Evolutionary conservation across 2,329 filamentous ascomycete species (phyloP).

Genomic region (Chrysosporium queenslandicum): DNA sequence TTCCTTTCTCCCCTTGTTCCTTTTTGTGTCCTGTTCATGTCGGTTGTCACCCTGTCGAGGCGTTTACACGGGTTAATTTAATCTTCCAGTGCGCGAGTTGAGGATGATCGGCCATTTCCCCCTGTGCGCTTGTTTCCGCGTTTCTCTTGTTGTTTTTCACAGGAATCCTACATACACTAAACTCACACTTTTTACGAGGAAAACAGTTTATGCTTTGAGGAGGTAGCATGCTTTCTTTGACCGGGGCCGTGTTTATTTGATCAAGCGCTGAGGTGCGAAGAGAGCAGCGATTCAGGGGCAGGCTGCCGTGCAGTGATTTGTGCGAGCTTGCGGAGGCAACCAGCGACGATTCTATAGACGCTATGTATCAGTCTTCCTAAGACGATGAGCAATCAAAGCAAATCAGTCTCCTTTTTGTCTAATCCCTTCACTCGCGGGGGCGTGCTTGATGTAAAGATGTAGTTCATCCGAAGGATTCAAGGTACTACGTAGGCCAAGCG

Average conservation of each 20-base stretch:
- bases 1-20: not conserved
- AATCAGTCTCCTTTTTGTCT: not conserved
- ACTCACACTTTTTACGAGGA: not conserved
- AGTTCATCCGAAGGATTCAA: too few species aligned
- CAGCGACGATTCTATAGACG: conserved; percentile 1
- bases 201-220: not conserved
- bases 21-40: not conserved
- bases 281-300: not conserved
- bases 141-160: not conserved
- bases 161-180: not conserved
- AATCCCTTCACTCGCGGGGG: not conserved
- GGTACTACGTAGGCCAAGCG: conserved; percentile 3
- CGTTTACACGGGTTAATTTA: conserved; percentile 7
- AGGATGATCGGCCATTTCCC: conserved; percentile 3
- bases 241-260: not conserved
- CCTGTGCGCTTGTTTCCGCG: not conserved
- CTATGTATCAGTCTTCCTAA: not conserved
- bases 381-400: not conserved
- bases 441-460: too few species aligned
- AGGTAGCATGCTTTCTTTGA: not conserved
- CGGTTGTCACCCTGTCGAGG: not conserved
- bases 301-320: not conserved
- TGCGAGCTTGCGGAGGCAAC: conserved; percentile 2
- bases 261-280: not conserved
- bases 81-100: conserved; percentile 1